These are phyloP conservation scores for Narthecium ossifragum DNA, from an alignment of 106 monocot species.

Conservation along the genomic window DNA sequence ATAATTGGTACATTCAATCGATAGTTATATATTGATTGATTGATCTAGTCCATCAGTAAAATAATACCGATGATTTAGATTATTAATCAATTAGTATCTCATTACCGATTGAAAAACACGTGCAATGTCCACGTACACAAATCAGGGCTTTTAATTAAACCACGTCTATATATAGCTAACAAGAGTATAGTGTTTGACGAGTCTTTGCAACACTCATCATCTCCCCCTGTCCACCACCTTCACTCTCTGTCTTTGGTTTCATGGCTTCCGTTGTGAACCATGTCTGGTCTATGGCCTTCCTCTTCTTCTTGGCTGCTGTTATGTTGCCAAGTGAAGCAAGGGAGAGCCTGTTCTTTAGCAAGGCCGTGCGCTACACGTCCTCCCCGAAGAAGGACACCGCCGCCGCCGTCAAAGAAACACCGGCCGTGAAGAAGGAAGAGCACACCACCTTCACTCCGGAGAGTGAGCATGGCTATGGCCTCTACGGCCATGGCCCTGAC, in stretches of 20 bases:
- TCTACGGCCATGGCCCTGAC: constrained; percentile 33
- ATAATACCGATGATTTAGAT: no score
- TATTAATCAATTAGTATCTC: no score
- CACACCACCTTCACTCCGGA: constrained; percentile 6
- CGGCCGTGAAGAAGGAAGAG: not conserved
- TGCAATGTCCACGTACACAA: not conserved
- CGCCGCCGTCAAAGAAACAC: not conserved
- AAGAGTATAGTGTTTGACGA: not conserved
- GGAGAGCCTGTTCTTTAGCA: constrained; percentile 38
- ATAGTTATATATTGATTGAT: no score
- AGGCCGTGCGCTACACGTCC: constrained; percentile 11
- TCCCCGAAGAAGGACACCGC: not conserved
- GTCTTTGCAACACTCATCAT: not conserved
- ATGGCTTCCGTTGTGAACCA: constrained; percentile 4
- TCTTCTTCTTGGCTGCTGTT: constrained; percentile 1
- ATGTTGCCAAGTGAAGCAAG: constrained; percentile 14
- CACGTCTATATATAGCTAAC: not conserved
- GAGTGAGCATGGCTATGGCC: constrained; percentile 35
- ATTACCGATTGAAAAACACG: not conserved
- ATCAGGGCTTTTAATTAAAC: not conserved
- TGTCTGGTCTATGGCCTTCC: not conserved
- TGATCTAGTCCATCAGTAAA: no score
- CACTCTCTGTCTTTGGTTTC: not conserved
- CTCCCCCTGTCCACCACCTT: not conserved
- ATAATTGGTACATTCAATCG: no score